Evolutionary conservation across 257 asterid genomes (phyloP), one percentile per base, ranked within the genome.

Genomic region (Orobanche coerulescens): DNA sequence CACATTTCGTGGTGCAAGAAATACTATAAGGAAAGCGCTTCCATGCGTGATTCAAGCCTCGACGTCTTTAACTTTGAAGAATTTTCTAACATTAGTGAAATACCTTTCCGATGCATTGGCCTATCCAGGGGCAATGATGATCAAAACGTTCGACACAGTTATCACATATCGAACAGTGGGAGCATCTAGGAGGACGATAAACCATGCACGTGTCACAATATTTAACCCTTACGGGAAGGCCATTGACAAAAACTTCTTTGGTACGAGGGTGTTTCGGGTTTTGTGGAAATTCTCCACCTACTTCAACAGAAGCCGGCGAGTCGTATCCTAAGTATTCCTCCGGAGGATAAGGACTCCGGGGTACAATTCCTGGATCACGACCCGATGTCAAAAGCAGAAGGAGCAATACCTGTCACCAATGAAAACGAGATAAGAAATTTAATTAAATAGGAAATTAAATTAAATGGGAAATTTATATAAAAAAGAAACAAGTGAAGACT

Each of bases 21-120:
- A n/a, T n/a, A n/a, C n/a, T n/a, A n/a, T n/a, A n/a, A n/a, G n/a
- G n/a, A n/a, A n/a, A n/a, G n/a, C n/a, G n/a, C n/a, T n/a, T n/a
- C n/a, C n/a, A n/a, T n/a, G n/a, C n/a, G n/a, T n/a, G n/a, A n/a
- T n/a, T n/a, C n/a, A n/a, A n/a, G n/a, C n/a, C n/a, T n/a, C n/a
- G n/a, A n/a, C n/a, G n/a, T n/a, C n/a, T n/a, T n/a, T n/a, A n/a
- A n/a, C n/a, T n/a, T n/a, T n/a, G n/a, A n/a, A n/a, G n/a, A n/a
- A n/a, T n/a, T n/a, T n/a, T n/a, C n/a, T n/a, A n/a, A n/a, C n/a
- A n/a, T n/a, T n/a, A 39, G 13, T 39, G 46, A 11, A 39, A 11
- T 46, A 46, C 52, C 52, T 46, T 46, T 16, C 52, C 52, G 8
- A 46, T 46, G 52, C 52, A 46, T 46, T 46, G 52, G 18, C 52